Base-by-base conservation (phyloP, 2,329 filamentous ascomycete genomes). In the Colletotrichum tofieldiae region DNA sequence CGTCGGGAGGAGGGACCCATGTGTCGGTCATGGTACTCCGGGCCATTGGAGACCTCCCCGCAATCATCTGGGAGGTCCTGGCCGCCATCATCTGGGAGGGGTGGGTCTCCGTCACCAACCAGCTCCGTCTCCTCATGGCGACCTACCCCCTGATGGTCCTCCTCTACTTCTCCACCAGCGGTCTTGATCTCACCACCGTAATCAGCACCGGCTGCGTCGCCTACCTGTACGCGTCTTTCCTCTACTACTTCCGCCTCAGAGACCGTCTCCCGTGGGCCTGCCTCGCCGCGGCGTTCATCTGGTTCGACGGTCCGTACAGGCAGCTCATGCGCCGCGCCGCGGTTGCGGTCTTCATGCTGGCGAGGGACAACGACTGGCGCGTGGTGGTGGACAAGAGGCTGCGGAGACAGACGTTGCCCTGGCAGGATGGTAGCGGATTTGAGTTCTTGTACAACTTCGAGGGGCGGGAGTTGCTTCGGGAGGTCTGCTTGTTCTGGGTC, bases 11-110 rank as follows among this genome's bases (percentile, higher is more conserved):
- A 23, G 52, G 39, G 47, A 55, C 65, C 51, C 70, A 67, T 20
- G 35, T 69, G n/a, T 72, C 67, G 41, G 70, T 72, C 32, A 64
- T 72, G 70, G 29, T 70, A 37, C 52, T 72, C 45, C 65, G 61
- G 26, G 70, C 56, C 70, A 59, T 72, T 18, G 70, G 65, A 29
- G 65, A 45, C 23, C 70, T 72, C 41, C 65, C 65, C 35, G 29
- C 39, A 45, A 65, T 72, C 59, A 23, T 72, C 54, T 72, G 65
- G 70, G 70, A 72, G 60, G 70, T 72, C 45, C 65, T 72, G 41
- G 65, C 65, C 23, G 65, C 37, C 41, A 60, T 72, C 66, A 41
- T 60, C 18, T 70, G 60, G 65, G 59, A 64, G 26, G 66, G 43
- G 37, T 69, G 59, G 52, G 54, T 60, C 70, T 52, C 70, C 26